Evolutionary conservation across 2,329 filamentous ascomycete species (phyloP).

Genomic region (Chaetomium globosum): DNA sequence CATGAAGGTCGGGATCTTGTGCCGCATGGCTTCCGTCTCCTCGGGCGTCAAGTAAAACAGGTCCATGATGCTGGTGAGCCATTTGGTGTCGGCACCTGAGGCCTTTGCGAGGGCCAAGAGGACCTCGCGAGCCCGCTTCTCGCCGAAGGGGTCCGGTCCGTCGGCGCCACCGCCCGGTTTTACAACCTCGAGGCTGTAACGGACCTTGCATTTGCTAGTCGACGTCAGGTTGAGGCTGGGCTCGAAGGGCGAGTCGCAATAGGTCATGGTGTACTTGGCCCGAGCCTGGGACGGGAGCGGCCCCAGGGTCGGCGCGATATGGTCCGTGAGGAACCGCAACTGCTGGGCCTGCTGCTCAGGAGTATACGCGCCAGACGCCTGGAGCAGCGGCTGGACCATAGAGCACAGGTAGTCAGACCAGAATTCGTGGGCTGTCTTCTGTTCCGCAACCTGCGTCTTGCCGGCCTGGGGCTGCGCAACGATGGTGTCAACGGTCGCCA

Average conservation of each 20-base stretch:
- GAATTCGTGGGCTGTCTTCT: conserved; percentile 12
- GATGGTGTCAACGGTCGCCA: conserved; percentile 7
- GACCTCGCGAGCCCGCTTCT: conserved; percentile 18
- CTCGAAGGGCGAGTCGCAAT: conserved; percentile 18
- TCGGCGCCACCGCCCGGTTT: conserved; percentile 13
- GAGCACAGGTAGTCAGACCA: conserved; percentile 11
- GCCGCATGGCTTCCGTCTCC: conserved; percentile 13
- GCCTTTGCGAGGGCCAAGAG: conserved; percentile 10
- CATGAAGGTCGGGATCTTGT: conserved; percentile 21
- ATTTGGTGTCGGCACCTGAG: conserved; percentile 19
- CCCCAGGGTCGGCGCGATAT: conserved; percentile 16
- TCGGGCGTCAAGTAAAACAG: conserved; percentile 17
- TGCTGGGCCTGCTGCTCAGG: conserved; percentile 11
- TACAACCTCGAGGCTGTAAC: conserved; percentile 19
- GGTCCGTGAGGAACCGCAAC: conserved; percentile 14
- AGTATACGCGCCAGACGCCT: conserved; percentile 10
- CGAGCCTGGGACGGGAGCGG: conserved; percentile 16
- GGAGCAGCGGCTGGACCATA: conserved; percentile 10
- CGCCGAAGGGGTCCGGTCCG: conserved; percentile 19
- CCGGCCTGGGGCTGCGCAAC: not conserved
- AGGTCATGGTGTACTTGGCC: conserved; percentile 10
- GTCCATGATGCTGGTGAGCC: conserved; percentile 16
- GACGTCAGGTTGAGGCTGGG: conserved; percentile 22
- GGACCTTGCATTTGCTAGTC: conserved; percentile 18
- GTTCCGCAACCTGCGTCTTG: not conserved